phyloP scores from a whole-genome alignment of 2,329 filamentous ascomycete species.

The Alternaria solani region DNA sequence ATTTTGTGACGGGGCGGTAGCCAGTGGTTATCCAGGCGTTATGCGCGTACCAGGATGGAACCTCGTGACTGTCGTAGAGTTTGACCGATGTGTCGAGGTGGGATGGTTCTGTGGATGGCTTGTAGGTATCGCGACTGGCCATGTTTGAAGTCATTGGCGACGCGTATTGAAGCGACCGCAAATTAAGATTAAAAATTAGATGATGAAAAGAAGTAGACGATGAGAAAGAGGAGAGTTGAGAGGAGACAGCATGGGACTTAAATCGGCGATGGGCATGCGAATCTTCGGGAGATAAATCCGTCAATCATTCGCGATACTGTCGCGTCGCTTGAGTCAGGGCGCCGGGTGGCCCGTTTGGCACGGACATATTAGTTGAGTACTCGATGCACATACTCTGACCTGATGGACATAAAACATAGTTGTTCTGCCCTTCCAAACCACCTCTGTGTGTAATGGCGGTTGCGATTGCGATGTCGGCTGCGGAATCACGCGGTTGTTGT shows the following conservation, averaged over 20 bases:
- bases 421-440: neutral
- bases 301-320: neutral
- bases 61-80: neutral
- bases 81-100: neutral
- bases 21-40: conserved; percentile 60
- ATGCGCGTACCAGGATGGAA: conserved; percentile 13
- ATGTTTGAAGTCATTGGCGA: neutral
- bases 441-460: neutral
- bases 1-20: conserved; percentile 68
- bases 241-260: neutral
- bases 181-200: neutral
- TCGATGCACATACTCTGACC: no score
- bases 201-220: neutral
- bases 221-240: neutral
- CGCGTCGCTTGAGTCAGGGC: neutral
- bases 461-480: neutral
- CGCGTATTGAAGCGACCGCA: neutral
- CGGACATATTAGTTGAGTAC: neutral
- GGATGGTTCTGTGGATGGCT: neutral
- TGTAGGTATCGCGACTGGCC: neutral
- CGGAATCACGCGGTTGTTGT: neutral
- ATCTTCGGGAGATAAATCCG: neutral
- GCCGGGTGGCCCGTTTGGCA: neutral
- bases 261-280: neutral
- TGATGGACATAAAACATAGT: neutral